Evolutionary conservation across 805 yeast species (phyloP).

Genomic region (Kodamaea neixiangensis): DNA sequence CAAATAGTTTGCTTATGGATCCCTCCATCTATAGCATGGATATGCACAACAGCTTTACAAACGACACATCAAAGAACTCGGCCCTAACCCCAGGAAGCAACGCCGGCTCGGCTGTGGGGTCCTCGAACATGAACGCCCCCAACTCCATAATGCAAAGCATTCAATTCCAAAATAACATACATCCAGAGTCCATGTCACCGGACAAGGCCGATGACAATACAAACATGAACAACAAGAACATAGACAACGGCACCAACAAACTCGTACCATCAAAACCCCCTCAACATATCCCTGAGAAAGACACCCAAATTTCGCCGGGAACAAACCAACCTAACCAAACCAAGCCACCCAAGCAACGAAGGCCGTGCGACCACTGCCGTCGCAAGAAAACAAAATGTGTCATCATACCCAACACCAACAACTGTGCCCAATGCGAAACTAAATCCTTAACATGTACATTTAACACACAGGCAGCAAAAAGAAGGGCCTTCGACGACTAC

Average conservation of each 20-base stretch:
- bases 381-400: constrained; percentile 80
- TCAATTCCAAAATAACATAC: constrained; percentile 33
- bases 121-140: constrained; percentile 7
- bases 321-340: background rate
- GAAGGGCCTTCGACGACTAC: constrained; percentile 25
- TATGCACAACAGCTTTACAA: constrained; percentile 16
- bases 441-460: constrained; percentile 76
- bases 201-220: background rate
- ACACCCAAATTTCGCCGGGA: constrained; percentile 3
- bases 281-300: background rate
- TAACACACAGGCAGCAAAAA: constrained; percentile 54
- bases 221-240: background rate
- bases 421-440: constrained; percentile 76
- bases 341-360: constrained; percentile 40
- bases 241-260: constrained; percentile 8
- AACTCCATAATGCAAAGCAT: constrained; percentile 31
- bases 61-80: background rate
- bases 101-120: background rate
- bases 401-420: constrained; percentile 57
- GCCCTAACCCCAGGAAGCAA: constrained; percentile 1
- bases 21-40: constrained; percentile 35
- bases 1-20: constrained; percentile 35
- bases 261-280: background rate
- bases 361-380: constrained; percentile 86
- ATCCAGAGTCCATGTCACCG: constrained; percentile 9